Evolutionary conservation across 306 rosid genomes (phyloP).

Genomic region (Vigna angularis): DNA sequence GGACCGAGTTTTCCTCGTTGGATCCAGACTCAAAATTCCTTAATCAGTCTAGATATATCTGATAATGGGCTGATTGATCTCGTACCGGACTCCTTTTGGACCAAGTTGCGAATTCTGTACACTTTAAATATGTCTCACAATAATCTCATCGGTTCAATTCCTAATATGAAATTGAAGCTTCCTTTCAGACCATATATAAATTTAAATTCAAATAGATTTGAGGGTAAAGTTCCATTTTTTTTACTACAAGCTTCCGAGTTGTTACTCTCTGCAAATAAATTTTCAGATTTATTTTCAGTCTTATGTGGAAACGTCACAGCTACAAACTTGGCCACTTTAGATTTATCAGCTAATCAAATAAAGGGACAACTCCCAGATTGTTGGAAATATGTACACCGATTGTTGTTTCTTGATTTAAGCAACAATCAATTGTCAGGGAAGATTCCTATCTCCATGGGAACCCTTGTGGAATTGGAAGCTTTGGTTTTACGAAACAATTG

Average conservation of each 20-base stretch:
- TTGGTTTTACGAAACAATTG: slow-evolving; percentile 26
- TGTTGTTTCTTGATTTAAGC: background rate
- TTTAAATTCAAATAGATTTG: background rate
- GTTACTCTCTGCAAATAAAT: background rate
- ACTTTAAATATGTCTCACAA: background rate
- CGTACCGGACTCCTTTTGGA: background rate
- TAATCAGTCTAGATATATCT: background rate
- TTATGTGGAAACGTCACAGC: background rate
- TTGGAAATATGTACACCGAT: background rate
- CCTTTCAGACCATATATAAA: background rate
- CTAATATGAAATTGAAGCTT: background rate
- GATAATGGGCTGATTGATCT: background rate
- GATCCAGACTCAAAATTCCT: background rate
- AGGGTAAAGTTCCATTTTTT: background rate
- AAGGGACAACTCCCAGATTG: background rate
- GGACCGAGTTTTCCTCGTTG: background rate
- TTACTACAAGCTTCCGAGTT: background rate
- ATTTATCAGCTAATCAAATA: background rate
- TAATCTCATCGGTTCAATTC: background rate
- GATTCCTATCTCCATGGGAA: slow-evolving; percentile 29
- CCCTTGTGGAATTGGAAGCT: background rate
- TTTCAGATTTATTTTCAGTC: too few species aligned
- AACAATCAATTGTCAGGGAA: background rate
- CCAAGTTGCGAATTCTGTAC: background rate
- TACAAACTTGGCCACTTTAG: background rate